phyloP scores from a whole-genome alignment of 345 rosid genomes.

The Turnera subulata region DNA sequence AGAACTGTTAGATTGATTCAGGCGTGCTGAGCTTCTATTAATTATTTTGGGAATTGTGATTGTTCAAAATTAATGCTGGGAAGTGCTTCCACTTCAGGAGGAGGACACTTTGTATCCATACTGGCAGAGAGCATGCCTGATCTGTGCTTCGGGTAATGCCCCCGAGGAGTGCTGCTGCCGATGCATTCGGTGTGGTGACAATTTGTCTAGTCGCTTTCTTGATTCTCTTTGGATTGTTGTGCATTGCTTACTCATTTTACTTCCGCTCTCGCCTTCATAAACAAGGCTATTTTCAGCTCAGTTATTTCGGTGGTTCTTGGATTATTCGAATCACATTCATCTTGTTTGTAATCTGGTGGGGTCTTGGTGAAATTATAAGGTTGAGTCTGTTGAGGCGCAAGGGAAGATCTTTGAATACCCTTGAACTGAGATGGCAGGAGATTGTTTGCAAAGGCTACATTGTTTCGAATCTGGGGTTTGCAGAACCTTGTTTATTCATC shows the following conservation, averaged over 20 bases:
- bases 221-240: constrained; percentile 65
- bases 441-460: constrained; percentile 84
- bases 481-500: constrained; percentile 93
- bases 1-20: no score
- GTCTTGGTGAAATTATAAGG: constrained; percentile 74
- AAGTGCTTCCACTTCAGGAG: constrained; percentile 30
- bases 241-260: constrained; percentile 75
- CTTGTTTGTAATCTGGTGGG: constrained; percentile 68
- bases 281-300: constrained; percentile 51
- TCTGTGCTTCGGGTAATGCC: constrained; percentile 99
- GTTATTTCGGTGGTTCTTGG: constrained; percentile 91
- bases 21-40: no score
- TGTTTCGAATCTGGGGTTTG: constrained; percentile 86
- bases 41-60: constrained; percentile 17
- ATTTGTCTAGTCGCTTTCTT: constrained; percentile 77
- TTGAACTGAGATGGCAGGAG: constrained; percentile 78
- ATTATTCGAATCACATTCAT: constrained; percentile 63
- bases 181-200: constrained; percentile 96
- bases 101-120: constrained; percentile 78
- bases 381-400: constrained; percentile 63
- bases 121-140: constrained; percentile 99
- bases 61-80: constrained; percentile 24
- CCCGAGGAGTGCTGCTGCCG: constrained; percentile 91
- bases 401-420: constrained; percentile 47
- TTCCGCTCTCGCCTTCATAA: constrained; percentile 69